Evolutionary conservation across 2,329 filamentous ascomycete species (phyloP).

Genomic region (Exophiala sp.): DNA sequence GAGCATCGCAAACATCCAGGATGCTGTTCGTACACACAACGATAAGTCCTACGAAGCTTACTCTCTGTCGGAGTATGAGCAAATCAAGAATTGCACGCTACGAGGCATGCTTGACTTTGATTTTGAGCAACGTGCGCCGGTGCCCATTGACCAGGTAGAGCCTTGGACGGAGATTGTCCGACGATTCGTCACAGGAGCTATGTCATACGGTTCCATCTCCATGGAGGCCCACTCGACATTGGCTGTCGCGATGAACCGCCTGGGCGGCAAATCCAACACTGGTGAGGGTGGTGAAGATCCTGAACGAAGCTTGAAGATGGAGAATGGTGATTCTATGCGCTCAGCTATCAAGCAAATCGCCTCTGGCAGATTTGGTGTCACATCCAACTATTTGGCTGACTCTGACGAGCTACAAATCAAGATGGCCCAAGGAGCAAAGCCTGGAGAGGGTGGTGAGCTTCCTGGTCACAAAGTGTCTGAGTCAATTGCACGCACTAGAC

Average conservation of each 20-base stretch:
- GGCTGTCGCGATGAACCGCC: conserved; percentile 92
- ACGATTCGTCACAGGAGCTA: conserved; percentile 92
- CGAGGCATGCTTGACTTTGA: conserved; percentile 94
- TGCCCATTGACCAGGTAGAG: conserved; percentile 95
- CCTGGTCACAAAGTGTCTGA: conserved; percentile 95
- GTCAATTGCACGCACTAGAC: conserved; percentile 87
- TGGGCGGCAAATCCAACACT: conserved; percentile 96
- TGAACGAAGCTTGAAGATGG: conserved; percentile 78
- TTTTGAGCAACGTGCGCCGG: conserved; percentile 78
- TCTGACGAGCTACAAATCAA: conserved; percentile 97
- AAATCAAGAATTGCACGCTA: conserved; percentile 93
- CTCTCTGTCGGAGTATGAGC: conserved; percentile 86
- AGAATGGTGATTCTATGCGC: conserved; percentile 94
- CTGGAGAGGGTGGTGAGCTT: conserved; percentile 94
- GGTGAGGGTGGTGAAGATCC: conserved; percentile 96
- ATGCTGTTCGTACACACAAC: conserved; percentile 94
- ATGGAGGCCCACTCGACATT: conserved; percentile 98
- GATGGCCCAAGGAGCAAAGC: conserved; percentile 98
- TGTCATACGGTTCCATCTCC: conserved; percentile 98
- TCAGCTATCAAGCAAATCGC: conserved; percentile 98
- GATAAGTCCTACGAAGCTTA: conserved; percentile 98
- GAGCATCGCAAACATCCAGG: conserved; percentile 94
- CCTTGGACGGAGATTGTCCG: conserved; percentile 97
- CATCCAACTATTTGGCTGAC: conserved; percentile 88
- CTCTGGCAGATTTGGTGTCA: conserved; percentile 93